These are phyloP conservation scores for Xerocomus cyaneibrunnescens DNA, from an alignment of 1,284 basidiomycete genomes.

Conservation along the genomic window DNA sequence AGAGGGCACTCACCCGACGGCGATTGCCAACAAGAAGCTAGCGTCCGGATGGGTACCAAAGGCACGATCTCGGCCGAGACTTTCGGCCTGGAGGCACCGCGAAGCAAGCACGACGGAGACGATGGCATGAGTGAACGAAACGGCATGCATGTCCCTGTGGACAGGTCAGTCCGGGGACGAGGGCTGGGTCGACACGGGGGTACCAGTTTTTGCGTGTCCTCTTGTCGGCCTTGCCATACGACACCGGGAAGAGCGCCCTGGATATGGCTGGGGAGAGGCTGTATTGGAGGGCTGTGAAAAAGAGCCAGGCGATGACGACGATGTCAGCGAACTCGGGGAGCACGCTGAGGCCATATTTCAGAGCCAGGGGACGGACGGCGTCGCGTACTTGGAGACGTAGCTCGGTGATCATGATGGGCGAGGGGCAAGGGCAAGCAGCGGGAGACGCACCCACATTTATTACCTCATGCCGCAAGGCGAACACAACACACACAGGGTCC, in stretches of 20 bases:
- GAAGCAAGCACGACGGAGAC: slow-evolving; percentile 44
- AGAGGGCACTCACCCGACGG: slow-evolving; percentile 43
- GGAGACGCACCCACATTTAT: background rate
- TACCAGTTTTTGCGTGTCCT: slow-evolving; percentile 57
- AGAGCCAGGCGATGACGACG: slow-evolving; percentile 58
- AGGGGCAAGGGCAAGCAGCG: background rate
- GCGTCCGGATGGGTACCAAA: slow-evolving; percentile 48
- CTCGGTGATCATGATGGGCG: slow-evolving; percentile 29
- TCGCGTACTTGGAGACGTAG: slow-evolving; percentile 32
- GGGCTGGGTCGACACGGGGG: background rate
- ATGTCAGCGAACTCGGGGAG: slow-evolving; percentile 66
- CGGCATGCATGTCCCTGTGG: slow-evolving; percentile 53
- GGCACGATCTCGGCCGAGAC: slow-evolving; percentile 43
- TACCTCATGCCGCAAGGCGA: slow-evolving; percentile 20
- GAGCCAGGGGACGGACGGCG: slow-evolving; percentile 23
- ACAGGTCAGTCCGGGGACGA: slow-evolving; percentile 3
- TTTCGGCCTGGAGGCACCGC: slow-evolving; percentile 38
- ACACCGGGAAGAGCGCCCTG: slow-evolving; percentile 40
- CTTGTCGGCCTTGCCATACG: slow-evolving; percentile 43
- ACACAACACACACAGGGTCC: background rate
- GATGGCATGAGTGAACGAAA: slow-evolving; percentile 49
- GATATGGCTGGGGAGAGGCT: slow-evolving; percentile 51
- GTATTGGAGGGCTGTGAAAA: slow-evolving; percentile 50
- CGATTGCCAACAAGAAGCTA: slow-evolving; percentile 42
- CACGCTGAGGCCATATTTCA: slow-evolving; percentile 27